Percentiles rank a stretch among this genome's conserved stretches.
phyloP scores from a whole-genome alignment of 768 basidiomycete species.

The Russula emetica region DNA sequence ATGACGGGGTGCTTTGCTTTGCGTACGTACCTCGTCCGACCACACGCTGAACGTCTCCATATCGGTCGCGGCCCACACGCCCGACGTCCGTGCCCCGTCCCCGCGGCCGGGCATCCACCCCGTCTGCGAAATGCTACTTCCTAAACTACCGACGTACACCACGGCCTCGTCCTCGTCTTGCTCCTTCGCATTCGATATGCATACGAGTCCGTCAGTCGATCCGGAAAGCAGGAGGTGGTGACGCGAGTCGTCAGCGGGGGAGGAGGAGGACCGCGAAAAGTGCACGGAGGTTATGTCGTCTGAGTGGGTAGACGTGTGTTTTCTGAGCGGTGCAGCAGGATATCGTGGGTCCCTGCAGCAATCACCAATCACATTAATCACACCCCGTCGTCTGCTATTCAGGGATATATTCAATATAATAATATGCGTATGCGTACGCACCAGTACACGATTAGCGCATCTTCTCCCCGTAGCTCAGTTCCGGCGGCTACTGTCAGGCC shows the following conservation, averaged over 20 bases:
- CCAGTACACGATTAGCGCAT: slow-evolving; percentile 85
- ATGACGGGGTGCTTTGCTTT: background rate
- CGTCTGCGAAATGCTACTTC: slow-evolving; percentile 71
- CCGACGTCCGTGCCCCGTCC: slow-evolving; percentile 31
- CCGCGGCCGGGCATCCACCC: slow-evolving; percentile 51
- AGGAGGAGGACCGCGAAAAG: slow-evolving; percentile 35
- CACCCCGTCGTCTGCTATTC: background rate
- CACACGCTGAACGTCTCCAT: slow-evolving; percentile 93
- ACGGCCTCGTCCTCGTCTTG: slow-evolving; percentile 86
- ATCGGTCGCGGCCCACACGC: slow-evolving; percentile 83
- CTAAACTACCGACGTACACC: slow-evolving; percentile 79
- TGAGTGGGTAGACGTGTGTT: slow-evolving; percentile 85
- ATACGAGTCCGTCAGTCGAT: slow-evolving; percentile 80
- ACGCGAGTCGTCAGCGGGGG: background rate
- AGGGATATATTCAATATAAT: slow-evolving; percentile 7
- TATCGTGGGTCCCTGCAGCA: slow-evolving; percentile 79
- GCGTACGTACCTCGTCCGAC: slow-evolving; percentile 56
- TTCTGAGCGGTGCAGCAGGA: slow-evolving; percentile 60
- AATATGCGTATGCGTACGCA: slow-evolving; percentile 33
- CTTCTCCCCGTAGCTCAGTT: slow-evolving; percentile 74
- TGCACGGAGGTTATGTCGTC: slow-evolving; percentile 84
- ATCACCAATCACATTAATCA: background rate
- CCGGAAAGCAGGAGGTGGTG: slow-evolving; percentile 59
- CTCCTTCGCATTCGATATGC: slow-evolving; percentile 66
- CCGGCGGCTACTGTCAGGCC: slow-evolving; percentile 77